Percentiles rank a stretch among this genome's conserved stretches.
Conservation (phyloP, 73 alveolate genomes). For the Symbiodinium pilosum region DNA sequence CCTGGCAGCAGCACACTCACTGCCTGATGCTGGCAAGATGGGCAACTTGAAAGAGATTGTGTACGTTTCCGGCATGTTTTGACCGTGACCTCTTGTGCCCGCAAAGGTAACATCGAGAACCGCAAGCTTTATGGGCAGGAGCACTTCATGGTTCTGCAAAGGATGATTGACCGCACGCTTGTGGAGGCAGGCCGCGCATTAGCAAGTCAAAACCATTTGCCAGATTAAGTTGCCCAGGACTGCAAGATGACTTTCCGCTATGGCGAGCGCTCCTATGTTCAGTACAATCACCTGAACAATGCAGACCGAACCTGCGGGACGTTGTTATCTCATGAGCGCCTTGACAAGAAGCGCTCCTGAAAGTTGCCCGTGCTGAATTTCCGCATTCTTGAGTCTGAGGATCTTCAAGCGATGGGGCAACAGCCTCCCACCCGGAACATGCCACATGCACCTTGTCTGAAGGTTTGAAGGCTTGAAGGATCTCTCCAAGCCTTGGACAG, state of each 20-base stretch:
- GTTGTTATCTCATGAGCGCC: conserved; percentile 57
- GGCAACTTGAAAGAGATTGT: conserved; percentile 4
- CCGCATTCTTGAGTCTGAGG: background rate
- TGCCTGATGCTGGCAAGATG: conserved; percentile 87
- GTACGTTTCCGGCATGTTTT: too few species aligned
- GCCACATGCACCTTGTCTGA: conserved; percentile 38
- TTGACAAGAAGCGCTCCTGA: background rate
- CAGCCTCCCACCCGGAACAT: conserved; percentile 79
- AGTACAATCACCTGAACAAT: conserved; percentile 48
- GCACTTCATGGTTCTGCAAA: conserved; percentile 94
- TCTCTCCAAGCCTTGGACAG: too few species aligned
- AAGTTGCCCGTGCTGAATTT: too few species aligned
- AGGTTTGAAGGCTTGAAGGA: too few species aligned
- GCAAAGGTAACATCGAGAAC: conserved; percentile 74
- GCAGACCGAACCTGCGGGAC: conserved; percentile 92
- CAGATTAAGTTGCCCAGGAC: background rate
- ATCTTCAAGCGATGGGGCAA: conserved; percentile 87
- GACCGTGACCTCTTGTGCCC: background rate
- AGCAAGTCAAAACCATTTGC: background rate
- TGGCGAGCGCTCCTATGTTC: conserved; percentile 60
- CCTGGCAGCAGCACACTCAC: conserved; percentile 88
- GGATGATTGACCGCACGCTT: conserved; percentile 82
- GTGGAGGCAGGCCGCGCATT: conserved; percentile 45
- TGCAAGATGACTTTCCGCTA: conserved; percentile 95
- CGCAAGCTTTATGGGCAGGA: conserved; percentile 87